Percentiles rank a stretch among this genome's conserved stretches.
Conservation (phyloP, 306 rosid genomes). For the Fragaria ananassa region DNA sequence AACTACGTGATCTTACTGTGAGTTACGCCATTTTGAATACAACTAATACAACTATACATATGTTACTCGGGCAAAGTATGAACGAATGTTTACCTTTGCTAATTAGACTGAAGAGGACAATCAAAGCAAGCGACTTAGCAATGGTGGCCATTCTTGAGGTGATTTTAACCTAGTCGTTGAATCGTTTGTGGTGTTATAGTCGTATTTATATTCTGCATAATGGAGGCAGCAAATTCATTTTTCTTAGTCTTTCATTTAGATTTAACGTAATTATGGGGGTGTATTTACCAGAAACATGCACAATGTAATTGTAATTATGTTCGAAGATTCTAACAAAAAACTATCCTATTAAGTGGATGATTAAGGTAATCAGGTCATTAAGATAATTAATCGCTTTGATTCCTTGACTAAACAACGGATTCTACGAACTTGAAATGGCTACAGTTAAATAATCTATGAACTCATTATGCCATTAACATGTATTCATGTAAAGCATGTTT, state of each 20-base stretch:
- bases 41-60: no score
- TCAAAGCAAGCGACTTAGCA: background rate
- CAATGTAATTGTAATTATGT: background rate
- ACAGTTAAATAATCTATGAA: background rate
- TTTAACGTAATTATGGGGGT: background rate
- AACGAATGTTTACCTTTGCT: background rate
- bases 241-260: background rate
- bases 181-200: background rate
- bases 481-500: no score
- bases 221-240: background rate
- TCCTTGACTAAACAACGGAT: background rate
- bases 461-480: background rate
- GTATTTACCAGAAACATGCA: background rate
- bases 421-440: background rate
- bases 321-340: background rate
- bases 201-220: background rate
- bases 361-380: background rate
- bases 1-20: background rate
- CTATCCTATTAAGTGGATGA: background rate
- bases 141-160: conserved; percentile 2
- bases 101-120: conserved; percentile 3
- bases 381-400: background rate
- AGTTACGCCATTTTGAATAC: background rate
- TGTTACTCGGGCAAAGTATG: background rate
- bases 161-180: background rate